Evolutionary conservation across 2,329 filamentous ascomycete genomes (phyloP), one percentile per base, ranked within the genome.

Genomic region (Neurospora sp.): DNA sequence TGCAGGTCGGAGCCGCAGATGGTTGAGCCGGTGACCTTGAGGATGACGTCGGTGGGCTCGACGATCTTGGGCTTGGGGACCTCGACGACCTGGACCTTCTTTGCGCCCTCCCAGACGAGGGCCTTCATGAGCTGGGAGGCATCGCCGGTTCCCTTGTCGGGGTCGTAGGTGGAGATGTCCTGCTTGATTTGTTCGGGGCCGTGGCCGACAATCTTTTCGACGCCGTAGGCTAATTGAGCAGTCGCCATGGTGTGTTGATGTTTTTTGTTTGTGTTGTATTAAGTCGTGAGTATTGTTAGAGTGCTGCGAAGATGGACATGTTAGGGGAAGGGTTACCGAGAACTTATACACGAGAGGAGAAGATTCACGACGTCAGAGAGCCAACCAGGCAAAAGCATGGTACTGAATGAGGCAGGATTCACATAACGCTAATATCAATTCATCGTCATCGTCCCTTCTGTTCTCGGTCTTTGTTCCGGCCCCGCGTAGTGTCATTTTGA

Each of bases 21-120:
- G 1, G 86, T 87, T 71, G 78, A 85, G n/a, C 85, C 85, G 0
- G 86, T 96, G 40, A 97, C 87, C 77, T 90, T 93, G 74, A 96
- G 82, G 71, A 97, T 93, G 11, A 94, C 92, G 77, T 96, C 93
- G 68, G 83, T 82, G 62, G 88, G 85, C 78, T 96, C 92, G 36
- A 95, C 78, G 38, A 96, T 84, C 75, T 85, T 88, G 2, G 93
- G 92, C 74, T 89, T 90, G 0, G 90, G 86, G 5, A 87, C 86
- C 40, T 92, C 86, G 67, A 89, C 84, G 19, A 96, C 83, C 76
- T 91, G 81, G 66, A 97, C 92, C 38, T 83, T 87, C 76, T 93
- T 92, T 83, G 95, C 96, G 68, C 91, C 91, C 80, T 91, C 88
- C 93, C 93, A 97, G 2, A 86, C 87, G 15, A 96, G 81, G 0